These are phyloP conservation scores for Thelonectria olida DNA, from an alignment of 2,329 filamentous ascomycete species.

Conservation along the genomic window DNA sequence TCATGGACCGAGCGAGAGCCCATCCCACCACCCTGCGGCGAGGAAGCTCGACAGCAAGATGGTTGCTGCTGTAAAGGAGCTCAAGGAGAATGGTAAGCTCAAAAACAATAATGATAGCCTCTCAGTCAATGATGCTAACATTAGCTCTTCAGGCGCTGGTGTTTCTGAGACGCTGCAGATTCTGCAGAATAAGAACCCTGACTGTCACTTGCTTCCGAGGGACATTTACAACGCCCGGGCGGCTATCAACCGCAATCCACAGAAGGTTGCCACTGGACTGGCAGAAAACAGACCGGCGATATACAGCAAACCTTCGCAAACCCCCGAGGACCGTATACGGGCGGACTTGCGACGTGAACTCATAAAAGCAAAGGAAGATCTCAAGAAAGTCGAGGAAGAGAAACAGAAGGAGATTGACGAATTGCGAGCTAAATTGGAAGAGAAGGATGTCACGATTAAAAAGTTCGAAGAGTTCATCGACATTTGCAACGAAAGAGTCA, in stretches of 20 bases:
- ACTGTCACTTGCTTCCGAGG: conserved; percentile 69
- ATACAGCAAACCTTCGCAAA: conserved; percentile 72
- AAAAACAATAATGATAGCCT: conserved; percentile 19
- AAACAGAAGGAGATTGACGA: conserved; percentile 66
- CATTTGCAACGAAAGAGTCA: conserved; percentile 73
- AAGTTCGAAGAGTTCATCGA: conserved; percentile 77
- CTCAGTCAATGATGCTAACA: conserved; percentile 40
- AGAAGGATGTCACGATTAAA: conserved; percentile 69
- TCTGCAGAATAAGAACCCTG: conserved; percentile 69
- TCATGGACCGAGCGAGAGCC: conserved; percentile 72
- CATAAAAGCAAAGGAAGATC: conserved; percentile 64
- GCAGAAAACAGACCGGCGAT: conserved; percentile 71
- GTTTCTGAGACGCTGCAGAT: conserved; percentile 74
- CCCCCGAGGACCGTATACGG: conserved; percentile 70
- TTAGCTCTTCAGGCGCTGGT: conserved; percentile 62
- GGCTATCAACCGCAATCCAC: conserved; percentile 72
- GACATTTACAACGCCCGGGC: conserved; percentile 75
- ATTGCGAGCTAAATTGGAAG: conserved; percentile 66
- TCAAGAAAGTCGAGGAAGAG: conserved; percentile 64
- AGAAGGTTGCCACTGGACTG: conserved; percentile 67
- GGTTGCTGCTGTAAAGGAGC: conserved; percentile 71
- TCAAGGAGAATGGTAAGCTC: conserved; percentile 71
- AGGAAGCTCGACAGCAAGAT: conserved; percentile 74
- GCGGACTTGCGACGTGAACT: conserved; percentile 70
- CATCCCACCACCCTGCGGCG: conserved; percentile 71